phyloP scores from a whole-genome alignment of 2,329 filamentous ascomycete genomes.

The Diplodia seriata region DNA sequence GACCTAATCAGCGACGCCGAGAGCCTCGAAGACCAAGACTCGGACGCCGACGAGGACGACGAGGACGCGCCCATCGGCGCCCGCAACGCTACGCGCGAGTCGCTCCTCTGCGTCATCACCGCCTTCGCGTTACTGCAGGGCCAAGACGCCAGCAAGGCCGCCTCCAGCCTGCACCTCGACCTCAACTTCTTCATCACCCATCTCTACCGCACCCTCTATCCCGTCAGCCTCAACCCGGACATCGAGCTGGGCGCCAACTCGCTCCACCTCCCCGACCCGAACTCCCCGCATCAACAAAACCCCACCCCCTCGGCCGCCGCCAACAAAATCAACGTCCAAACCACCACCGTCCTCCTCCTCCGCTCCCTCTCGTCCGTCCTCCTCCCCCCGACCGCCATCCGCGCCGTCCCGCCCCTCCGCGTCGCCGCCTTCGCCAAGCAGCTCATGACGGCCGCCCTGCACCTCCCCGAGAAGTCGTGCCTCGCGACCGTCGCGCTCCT shows the following conservation, averaged over 20 bases:
- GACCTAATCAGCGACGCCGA: constrained; percentile 82
- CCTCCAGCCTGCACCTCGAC: constrained; percentile 82
- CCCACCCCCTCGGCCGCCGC: constrained; percentile 48
- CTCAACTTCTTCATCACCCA: constrained; percentile 94
- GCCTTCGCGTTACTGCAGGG: constrained; percentile 95
- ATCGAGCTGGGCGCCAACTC: constrained; percentile 82
- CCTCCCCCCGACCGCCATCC: constrained; percentile 74
- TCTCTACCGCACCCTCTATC: constrained; percentile 84
- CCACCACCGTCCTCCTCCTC: constrained; percentile 89
- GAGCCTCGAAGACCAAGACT: constrained; percentile 51
- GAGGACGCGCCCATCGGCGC: constrained; percentile 47
- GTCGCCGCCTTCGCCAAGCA: constrained; percentile 95
- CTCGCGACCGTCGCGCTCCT: constrained; percentile 81
- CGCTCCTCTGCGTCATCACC: constrained; percentile 92
- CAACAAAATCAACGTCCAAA: constrained; percentile 90
- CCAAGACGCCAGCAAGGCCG: constrained; percentile 87
- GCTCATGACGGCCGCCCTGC: constrained; percentile 79
- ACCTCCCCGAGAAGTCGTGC: constrained; percentile 88
- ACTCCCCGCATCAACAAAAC: constrained; percentile 43
- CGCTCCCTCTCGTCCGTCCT: constrained; percentile 84
- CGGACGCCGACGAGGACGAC: constrained; percentile 52
- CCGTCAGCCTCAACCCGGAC: constrained; percentile 80
- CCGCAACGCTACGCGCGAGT: constrained; percentile 82
- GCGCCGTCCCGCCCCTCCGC: constrained; percentile 78
- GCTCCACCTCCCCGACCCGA: constrained; percentile 73